Conservation (phyloP, 495 filamentous ascomycete genomes). For the Hypoxylon rickii region DNA sequence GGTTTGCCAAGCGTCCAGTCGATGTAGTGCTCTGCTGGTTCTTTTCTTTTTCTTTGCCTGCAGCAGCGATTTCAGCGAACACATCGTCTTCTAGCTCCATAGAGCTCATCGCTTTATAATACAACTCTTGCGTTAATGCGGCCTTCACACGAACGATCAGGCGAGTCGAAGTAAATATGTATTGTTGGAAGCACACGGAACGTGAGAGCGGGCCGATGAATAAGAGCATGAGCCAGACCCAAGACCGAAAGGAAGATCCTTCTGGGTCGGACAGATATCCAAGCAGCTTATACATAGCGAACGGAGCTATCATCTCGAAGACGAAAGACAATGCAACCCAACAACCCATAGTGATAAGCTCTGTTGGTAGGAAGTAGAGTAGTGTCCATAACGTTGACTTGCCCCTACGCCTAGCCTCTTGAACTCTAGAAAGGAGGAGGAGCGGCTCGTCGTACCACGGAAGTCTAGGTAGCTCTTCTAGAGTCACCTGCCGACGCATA, state of each 20-base stretch:
- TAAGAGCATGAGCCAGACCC: conserved; percentile 50
- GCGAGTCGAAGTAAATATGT: conserved; percentile 53
- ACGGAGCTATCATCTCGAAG: conserved; percentile 50
- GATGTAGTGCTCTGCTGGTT: conserved; percentile 44
- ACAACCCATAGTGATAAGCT: conserved; percentile 45
- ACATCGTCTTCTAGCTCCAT: conserved; percentile 50
- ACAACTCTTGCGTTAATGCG: conserved; percentile 55
- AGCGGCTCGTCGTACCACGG: conserved; percentile 56
- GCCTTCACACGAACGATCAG: conserved; percentile 52
- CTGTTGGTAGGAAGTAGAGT: conserved; percentile 41
- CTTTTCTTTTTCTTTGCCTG: conserved; percentile 31
- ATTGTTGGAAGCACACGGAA: conserved; percentile 53
- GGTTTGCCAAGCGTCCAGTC: conserved; percentile 52
- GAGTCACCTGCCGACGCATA: conserved; percentile 45
- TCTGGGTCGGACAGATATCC: conserved; percentile 44
- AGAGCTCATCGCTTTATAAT: conserved; percentile 53
- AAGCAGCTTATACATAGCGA: conserved; percentile 51
- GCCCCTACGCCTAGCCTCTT: conserved; percentile 43
- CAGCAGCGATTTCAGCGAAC: conserved; percentile 39
- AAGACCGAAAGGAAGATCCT: conserved; percentile 43
- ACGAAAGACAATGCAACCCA: conserved; percentile 42
- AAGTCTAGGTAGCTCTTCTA: conserved; percentile 53
- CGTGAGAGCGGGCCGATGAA: conserved; percentile 50
- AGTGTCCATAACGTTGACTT: conserved; percentile 50
- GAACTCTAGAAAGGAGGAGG: conserved; percentile 45